Evolutionary conservation across 2,329 filamentous ascomycete genomes (phyloP).

Genomic region (Sordariomycetes sp.): DNA sequence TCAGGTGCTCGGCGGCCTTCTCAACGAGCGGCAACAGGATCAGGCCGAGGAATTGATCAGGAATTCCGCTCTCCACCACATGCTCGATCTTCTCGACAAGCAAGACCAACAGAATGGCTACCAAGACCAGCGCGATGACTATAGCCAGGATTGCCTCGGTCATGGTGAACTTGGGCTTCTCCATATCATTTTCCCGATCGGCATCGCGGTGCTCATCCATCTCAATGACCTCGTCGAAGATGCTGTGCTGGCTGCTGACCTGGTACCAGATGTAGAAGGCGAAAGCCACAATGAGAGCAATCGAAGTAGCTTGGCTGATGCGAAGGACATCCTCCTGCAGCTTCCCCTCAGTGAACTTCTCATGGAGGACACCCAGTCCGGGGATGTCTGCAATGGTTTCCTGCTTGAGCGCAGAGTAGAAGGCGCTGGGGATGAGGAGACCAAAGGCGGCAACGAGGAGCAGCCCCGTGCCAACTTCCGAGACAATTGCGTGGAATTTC

Average conservation of each 20-base stretch:
- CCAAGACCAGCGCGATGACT: constrained; percentile 43
- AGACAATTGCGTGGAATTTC: constrained; percentile 56
- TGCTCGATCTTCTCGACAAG: constrained; percentile 56
- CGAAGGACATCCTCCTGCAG: constrained; percentile 39
- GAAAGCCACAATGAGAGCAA: constrained; percentile 54
- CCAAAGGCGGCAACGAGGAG: constrained; percentile 47
- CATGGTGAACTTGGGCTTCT: constrained; percentile 56
- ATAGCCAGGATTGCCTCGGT: constrained; percentile 55
- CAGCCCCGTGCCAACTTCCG: constrained; percentile 57
- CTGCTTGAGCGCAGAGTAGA: constrained; percentile 23
- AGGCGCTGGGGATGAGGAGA: constrained; percentile 22
- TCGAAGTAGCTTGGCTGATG: constrained; percentile 53
- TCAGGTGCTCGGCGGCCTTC: constrained; percentile 62
- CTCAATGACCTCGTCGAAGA: constrained; percentile 49
- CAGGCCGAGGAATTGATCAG: constrained; percentile 33
- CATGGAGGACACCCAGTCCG: constrained; percentile 11
- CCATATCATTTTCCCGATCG: constrained; percentile 46
- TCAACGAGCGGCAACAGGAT: constrained; percentile 61
- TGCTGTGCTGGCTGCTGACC: constrained; percentile 53
- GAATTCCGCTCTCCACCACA: constrained; percentile 24
- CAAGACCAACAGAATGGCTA: constrained; percentile 57
- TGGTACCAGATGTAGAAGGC: constrained; percentile 50
- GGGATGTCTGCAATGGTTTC: constrained; percentile 13
- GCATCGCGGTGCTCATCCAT: constrained; percentile 41
- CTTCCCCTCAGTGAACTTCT: constrained; percentile 19